Evolutionary conservation across 495 filamentous ascomycete species (phyloP).

Genomic region (Xylaria longipes): DNA sequence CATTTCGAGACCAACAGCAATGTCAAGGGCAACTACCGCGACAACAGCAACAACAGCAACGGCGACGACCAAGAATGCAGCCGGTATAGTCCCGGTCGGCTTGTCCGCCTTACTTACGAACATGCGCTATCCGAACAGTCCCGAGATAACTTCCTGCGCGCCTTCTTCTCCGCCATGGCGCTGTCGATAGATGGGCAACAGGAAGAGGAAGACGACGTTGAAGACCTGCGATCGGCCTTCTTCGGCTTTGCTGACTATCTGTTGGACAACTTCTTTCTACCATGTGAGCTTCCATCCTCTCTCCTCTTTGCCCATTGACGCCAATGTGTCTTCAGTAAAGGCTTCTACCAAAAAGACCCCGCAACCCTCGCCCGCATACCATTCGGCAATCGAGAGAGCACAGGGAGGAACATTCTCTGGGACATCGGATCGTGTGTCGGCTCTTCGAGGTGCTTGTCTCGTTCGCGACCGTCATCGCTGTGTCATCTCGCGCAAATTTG

Average conservation of each 20-base stretch:
- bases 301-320: background rate
- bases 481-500: slow-evolving; percentile 27
- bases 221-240: slow-evolving; percentile 20
- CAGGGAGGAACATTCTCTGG: slow-evolving; percentile 24
- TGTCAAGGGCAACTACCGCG: background rate
- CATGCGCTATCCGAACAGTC: slow-evolving; percentile 32
- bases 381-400: slow-evolving; percentile 28
- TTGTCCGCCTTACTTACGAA: slow-evolving; percentile 35
- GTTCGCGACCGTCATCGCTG: slow-evolving; percentile 31
- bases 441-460: slow-evolving; percentile 26
- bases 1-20: slow-evolving; percentile 19
- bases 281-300: slow-evolving; percentile 17
- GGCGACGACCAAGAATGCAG: background rate
- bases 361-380: slow-evolving; percentile 29
- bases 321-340: slow-evolving; percentile 21
- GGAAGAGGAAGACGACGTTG: slow-evolving; percentile 16
- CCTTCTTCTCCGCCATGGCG: slow-evolving; percentile 28
- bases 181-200: slow-evolving; percentile 17
- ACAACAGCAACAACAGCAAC: background rate
- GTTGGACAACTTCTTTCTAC: slow-evolving; percentile 33
- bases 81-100: slow-evolving; percentile 25
- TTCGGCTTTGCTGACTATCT: slow-evolving; percentile 32
- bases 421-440: slow-evolving; percentile 24
- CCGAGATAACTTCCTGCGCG: slow-evolving; percentile 32
- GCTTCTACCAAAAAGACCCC: slow-evolving; percentile 18